Base-by-base conservation (phyloP, 1,139 yeast genomes). In the Scheffersomyces segobiensis region DNA sequence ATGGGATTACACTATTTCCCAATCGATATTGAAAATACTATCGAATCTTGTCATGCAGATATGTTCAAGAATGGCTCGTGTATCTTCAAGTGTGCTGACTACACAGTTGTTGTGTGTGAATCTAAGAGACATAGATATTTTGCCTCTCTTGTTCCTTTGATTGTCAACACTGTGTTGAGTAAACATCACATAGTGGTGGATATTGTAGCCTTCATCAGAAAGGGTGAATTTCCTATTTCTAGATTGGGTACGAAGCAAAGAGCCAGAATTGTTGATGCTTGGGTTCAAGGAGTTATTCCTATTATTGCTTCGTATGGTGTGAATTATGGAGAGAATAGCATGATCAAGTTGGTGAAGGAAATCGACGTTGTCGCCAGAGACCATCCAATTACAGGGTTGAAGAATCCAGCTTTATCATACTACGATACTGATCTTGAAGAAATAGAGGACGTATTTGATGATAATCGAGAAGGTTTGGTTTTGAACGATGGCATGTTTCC, bases 1-100 rank as follows among this genome's bases (percentile, higher is more conserved):
- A 82, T 91, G 77, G 99, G 99, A 0, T 77, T 95, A 63, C 93
- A 91, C 67, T 97, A 92, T 71, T 95, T 95, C 79, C 97, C 97
- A 0, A 76, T 82, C 46, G 98, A 93, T 71, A 83, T 93, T 61
- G 98, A 93, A 66, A 78, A 77, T 51, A 87, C 97, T 2, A 87
- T 93, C 39, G 95, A 88, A 66, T 77, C 81, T 1, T 81, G 88
- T 54, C 93, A 90, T 67, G 67, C 83, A 6, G 85, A 84, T 58
- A 85, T 90, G 54, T 77, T 76, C 60, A 75, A 78, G 52, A 86
- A 86, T 55, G 89, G 89, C 2, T 78, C 86, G 46, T 89, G 95
- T 65, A 83, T 93, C 0, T 89, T 92, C 72, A 93, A 91, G 69
- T 88, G 96, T 55, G 93, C 93, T 17, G 96, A 93, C 26, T 86